phyloP scores from a whole-genome alignment of 2,329 filamentous ascomycete species.

The Trichoderma sp. region DNA sequence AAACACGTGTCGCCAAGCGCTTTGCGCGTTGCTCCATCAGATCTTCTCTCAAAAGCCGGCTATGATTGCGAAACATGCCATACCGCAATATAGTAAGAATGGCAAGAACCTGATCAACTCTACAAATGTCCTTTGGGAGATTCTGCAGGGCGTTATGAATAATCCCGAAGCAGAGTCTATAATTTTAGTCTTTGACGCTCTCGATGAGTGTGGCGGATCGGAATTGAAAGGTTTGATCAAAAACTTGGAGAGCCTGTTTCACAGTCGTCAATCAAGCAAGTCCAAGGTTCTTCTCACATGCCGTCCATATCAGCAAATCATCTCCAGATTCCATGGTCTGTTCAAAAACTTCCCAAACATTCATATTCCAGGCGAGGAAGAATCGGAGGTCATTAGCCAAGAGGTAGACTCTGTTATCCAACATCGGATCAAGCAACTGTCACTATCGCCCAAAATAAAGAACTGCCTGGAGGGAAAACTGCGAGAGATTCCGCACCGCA shows the following conservation, averaged over 20 bases:
- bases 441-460: slow-evolving; percentile 17
- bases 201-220: slow-evolving; percentile 33
- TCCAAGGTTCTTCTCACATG: slow-evolving; percentile 42
- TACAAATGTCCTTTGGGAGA: slow-evolving; percentile 37
- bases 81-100: slow-evolving; percentile 31
- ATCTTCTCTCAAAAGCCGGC: slow-evolving; percentile 37
- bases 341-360: slow-evolving; percentile 34
- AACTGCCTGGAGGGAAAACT: not conserved
- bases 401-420: slow-evolving; percentile 42
- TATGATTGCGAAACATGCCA: slow-evolving; percentile 39
- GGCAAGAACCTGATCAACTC: slow-evolving; percentile 32
- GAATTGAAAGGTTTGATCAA: slow-evolving; percentile 31
- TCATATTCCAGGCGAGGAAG: slow-evolving; percentile 41
- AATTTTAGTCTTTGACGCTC: slow-evolving; percentile 43
- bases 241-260: not conserved
- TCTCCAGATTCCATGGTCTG: slow-evolving; percentile 30
- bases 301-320: slow-evolving; percentile 38
- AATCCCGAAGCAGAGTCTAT: slow-evolving; percentile 36
- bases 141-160: slow-evolving; percentile 33
- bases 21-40: slow-evolving; percentile 46
- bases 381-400: slow-evolving; percentile 38
- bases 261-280: not conserved
- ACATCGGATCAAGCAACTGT: slow-evolving; percentile 31
- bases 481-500: slow-evolving; percentile 33
- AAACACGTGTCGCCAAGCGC: slow-evolving; percentile 38